These are phyloP conservation scores for Cryptococcus sp. DNA, from an alignment of 1,284 basidiomycete genomes.

Conservation along the genomic window DNA sequence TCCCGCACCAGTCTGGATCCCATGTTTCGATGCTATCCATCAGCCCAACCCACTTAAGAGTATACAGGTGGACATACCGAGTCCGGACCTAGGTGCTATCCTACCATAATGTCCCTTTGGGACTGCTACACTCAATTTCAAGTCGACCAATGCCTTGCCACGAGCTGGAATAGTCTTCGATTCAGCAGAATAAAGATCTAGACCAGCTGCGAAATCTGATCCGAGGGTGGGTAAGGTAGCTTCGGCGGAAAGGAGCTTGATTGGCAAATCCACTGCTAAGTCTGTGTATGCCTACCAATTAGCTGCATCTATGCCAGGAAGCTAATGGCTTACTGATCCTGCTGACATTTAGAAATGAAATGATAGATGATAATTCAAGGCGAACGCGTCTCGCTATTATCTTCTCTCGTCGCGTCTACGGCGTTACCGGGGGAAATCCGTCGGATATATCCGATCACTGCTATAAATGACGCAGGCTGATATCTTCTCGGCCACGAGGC, in stretches of 20 bases:
- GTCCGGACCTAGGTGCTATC: constrained; percentile 87
- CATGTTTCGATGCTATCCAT: constrained; percentile 78
- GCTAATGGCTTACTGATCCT: not conserved
- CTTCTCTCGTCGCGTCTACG: not conserved
- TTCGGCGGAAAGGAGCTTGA: constrained; percentile 77
- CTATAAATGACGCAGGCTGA: not conserved
- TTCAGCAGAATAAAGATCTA: constrained; percentile 90
- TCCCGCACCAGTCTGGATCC: constrained; percentile 94
- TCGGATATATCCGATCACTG: too few species aligned
- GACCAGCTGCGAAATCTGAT: constrained; percentile 79
- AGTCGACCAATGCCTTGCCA: constrained; percentile 84
- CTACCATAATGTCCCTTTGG: constrained; percentile 91
- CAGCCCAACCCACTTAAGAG: not conserved
- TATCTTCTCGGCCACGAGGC: too few species aligned
- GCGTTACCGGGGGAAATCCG: not conserved
- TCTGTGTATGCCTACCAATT: not conserved
- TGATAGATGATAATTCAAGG: not conserved
- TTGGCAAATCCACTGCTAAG: constrained; percentile 47
- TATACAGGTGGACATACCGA: constrained; percentile 58
- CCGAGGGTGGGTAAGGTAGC: constrained; percentile 85
- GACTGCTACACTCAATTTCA: constrained; percentile 86
- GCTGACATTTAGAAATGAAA: not conserved
- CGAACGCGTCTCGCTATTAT: not conserved
- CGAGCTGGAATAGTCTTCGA: constrained; percentile 70
- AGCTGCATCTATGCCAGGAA: not conserved